Evolutionary conservation across 2,329 filamentous ascomycete genomes (phyloP), one percentile per base, ranked within the genome.

Genomic region (Microcyclospora tardicrescens): DNA sequence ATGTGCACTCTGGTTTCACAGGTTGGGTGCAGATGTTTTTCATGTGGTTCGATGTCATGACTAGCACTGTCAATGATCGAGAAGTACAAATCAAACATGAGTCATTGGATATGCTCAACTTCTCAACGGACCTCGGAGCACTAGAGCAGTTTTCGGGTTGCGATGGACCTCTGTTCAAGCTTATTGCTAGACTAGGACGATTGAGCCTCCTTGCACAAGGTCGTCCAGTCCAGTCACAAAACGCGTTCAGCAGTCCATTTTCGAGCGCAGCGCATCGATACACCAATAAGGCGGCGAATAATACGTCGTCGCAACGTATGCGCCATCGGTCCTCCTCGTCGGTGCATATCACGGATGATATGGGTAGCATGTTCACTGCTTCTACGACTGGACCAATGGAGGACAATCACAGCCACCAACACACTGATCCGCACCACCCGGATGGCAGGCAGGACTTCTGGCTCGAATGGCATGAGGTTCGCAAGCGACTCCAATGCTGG

Each of bases 11-110:
- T 10, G 66, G 77, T 36, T 82, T 86, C 43, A 81, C 84, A 42
- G 76, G 79, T 10, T 95, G 87, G 87, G 89, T 94, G 66, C 84
- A 93, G 53, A 79, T 84, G 32, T 77, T 94, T 50, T 95, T 95
- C 55, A 91, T 84, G 28, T 93, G 89, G 71, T 93, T 93, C 56
- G 89, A 95, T 59, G 84, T 87, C 39, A 84, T 95, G 64, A 86
- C 85, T 0, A 84, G 84, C 30, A 87, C 82, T 37, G 84, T 93
- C 56, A 95, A 95, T 51, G 84, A 94, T 60, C 77, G 87, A 37
- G 87, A 95, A 61, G 77, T 83, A 24, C 84, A 93, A 58, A 73
- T 94, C 13, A 69, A 71, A 29, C 73, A 73, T 16, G 67, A 71
- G 28, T 73, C 72, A 37, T 59, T 81, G 28, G 77, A 81, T 46